phyloP scores from a whole-genome alignment of 345 rosid species.

The Melaleuca alternifolia region DNA sequence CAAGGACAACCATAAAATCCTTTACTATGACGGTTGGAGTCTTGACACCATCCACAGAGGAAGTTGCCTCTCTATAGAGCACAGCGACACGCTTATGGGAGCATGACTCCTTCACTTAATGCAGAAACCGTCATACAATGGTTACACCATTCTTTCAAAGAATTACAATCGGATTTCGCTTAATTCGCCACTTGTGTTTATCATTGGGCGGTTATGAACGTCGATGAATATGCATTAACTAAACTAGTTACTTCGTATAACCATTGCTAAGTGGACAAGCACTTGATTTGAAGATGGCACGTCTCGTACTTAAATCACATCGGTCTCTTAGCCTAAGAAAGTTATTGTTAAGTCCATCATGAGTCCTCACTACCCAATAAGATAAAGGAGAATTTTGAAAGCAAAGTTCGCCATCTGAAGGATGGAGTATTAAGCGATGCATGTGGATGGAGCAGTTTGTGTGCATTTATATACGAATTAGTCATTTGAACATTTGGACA shows the following conservation, averaged over 20 bases:
- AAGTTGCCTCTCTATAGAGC: neutral
- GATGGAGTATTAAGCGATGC: neutral
- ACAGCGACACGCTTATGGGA: neutral
- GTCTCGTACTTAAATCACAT: neutral
- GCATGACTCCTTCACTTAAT: neutral
- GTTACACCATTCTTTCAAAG: neutral
- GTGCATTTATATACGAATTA: neutral
- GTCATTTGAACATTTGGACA: neutral
- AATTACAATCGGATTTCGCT: neutral
- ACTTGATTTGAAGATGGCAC: neutral
- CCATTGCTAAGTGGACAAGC: too few relatives aligned
- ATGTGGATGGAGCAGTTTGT: neutral
- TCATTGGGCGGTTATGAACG: too few relatives aligned
- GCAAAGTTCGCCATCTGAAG: neutral
- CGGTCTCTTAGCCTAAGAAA: neutral
- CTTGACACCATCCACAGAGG: neutral
- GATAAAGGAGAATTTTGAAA: neutral
- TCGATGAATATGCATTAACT: too few relatives aligned
- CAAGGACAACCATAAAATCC: neutral
- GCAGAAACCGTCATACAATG: neutral
- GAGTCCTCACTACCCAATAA: neutral
- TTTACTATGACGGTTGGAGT: neutral
- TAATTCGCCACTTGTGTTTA: too few relatives aligned
- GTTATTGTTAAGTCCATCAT: neutral
- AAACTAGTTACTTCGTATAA: too few relatives aligned